Base-by-base conservation (phyloP, 331 rosid species). In the Quercus phellos region DNA sequence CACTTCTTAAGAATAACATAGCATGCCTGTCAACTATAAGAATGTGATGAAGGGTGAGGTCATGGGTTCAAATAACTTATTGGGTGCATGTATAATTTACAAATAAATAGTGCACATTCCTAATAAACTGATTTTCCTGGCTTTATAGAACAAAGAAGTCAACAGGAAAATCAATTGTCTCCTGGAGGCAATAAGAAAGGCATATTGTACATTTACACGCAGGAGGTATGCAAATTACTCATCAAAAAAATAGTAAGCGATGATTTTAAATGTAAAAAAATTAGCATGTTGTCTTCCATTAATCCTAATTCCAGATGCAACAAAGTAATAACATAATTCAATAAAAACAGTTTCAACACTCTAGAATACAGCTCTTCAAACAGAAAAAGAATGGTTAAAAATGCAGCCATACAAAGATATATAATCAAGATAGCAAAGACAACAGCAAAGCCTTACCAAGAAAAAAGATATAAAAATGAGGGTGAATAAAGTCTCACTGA, bases 401-500 rank as follows among this genome's bases (percentile, higher is more conserved):
- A 54, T 68, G 66, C 16, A 71, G 60, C 18, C 21, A 26, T 8
- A 6, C 30, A 43, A 74, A n/a, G 17, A 55, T 69, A 64, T 50
- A 32, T 77, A 76, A 75, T 18, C 5, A 35, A 38, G 4, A 64
- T 7, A 68, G 43, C 24, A 56, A 70, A 69, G 70, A 60, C 21
- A 75, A 55, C 50, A 59, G 68, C 51, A 69, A 81, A 80, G 58
- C 59, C 90, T 91, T 80, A 93, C 99, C 93, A 91, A 73, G 89
- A 91, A 10, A 84, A 95, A 95, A 24, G 99, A 92, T 68, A 88
- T 42, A 79, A 95, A 95, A 75, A 95, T 91, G 87, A 66, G 74
- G 70, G 82, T 69, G 84, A 95, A 95, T 82, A 95, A 63, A 50
- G 96, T 87, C 85, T 95, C 99, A 84, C 99, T 95, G 76, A 95